Evolutionary conservation across 2,329 filamentous ascomycete genomes (phyloP).

Genomic region (Cladorrhinum sp.): DNA sequence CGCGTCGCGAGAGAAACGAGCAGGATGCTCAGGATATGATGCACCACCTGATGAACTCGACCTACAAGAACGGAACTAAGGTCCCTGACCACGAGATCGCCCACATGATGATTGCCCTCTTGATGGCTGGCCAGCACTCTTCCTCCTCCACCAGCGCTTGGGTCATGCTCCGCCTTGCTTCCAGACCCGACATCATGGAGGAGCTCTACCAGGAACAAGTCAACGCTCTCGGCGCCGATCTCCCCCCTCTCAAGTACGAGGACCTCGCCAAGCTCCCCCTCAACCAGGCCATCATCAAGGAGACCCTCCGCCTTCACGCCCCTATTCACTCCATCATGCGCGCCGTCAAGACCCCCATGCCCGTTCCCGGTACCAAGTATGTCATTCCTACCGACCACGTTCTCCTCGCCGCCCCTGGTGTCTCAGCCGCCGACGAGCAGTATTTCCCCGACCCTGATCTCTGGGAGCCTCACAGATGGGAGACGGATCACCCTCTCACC

Average conservation of each 20-base stretch:
- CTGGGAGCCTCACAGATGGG: constrained; percentile 94
- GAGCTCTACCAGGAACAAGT: constrained; percentile 77
- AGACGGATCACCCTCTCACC: constrained; percentile 58
- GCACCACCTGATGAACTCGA: constrained; percentile 72
- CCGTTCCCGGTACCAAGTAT: constrained; percentile 76
- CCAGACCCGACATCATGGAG: constrained; percentile 65
- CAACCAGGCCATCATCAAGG: constrained; percentile 82
- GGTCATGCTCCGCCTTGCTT: constrained; percentile 72
- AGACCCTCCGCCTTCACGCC: constrained; percentile 85
- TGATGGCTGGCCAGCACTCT: constrained; percentile 83
- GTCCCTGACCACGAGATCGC: constrained; percentile 75
- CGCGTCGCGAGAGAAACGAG: constrained; percentile 51
- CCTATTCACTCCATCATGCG: constrained; percentile 96
- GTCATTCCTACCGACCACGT: constrained; percentile 77
- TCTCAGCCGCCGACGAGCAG: constrained; percentile 66
- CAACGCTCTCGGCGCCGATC: constrained; percentile 66
- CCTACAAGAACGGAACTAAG: constrained; percentile 68
- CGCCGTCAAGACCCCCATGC: constrained; percentile 84
- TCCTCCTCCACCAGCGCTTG: constrained; percentile 74
- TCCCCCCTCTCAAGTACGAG: constrained; percentile 74
- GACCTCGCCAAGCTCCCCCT: constrained; percentile 75
- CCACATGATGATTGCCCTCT: constrained; percentile 81
- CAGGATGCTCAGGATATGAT: constrained; percentile 66
- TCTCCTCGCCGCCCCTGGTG: constrained; percentile 81
- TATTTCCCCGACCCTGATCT: constrained; percentile 78